Base-by-base conservation (phyloP, 768 basidiomycete species). In the Paxillus involutus region DNA sequence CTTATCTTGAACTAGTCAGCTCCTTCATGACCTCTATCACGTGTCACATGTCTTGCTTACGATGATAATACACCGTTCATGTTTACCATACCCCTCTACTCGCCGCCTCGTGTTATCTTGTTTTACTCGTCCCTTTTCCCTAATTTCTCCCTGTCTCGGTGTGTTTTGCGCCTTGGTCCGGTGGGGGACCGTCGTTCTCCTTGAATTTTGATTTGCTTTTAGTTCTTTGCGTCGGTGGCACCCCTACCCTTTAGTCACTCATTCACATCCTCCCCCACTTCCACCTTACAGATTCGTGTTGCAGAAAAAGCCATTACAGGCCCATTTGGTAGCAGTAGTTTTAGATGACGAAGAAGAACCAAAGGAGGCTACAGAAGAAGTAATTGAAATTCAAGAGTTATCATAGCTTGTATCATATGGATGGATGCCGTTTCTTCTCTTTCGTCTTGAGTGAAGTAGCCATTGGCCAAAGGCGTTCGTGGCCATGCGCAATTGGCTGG, bases 361-460 rank as follows among this genome's bases (percentile, higher is more conserved):
- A 58, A 59, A 56, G 58, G 56, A 69, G 59, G 67, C 61, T 41
- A 68, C 70, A 67, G 65, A 70, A 53, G 48, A 49, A 67, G 60
- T 69, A 67, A 63, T 68, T 52, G 55, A 68, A 60, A 54, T 56
- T 60, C 63, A 69, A 59, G 64, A 59, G 45, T 55, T 58, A 56
- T 44, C 55, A 52, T 56, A 67, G 63, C 52, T 59, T 69, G 68
- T 71, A 69, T 63, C 68, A 69, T 69, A 67, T 58, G 54, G 55
- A 58, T 42, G 36, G 6, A 26, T 55, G 50, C 58, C 36, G 6
- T 5, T 50, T 47, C 17, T 32, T 35, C 11, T 12, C 42, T 16
- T 32, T 49, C 48, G 42, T 44, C 21, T 50, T 35, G 12, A 29
- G 32, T 36, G 17, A 26, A 26, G 26, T 26, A 26, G 26, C 26